A percentile compares a stretch with the other conserved stretches of the same genome.
phyloP scores from a whole-genome alignment of 768 basidiomycete genomes.

The Neoboletus brunneissimus region DNA sequence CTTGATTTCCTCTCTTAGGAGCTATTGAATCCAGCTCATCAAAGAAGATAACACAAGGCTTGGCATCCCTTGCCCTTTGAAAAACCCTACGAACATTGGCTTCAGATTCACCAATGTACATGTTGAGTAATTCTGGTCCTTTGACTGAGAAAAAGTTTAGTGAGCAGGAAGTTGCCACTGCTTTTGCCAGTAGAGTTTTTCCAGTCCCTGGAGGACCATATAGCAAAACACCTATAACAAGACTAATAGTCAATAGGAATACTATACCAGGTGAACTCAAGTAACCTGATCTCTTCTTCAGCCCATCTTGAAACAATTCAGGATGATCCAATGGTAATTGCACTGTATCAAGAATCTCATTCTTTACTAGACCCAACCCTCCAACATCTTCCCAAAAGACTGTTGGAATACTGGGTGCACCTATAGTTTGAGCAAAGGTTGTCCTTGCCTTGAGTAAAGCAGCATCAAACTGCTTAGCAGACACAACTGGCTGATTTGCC shows the following conservation, averaged over 20 bases:
- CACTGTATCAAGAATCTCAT: constrained; percentile 93
- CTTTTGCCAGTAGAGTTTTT: constrained; percentile 93
- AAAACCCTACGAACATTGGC: constrained; percentile 95
- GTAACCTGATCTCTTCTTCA: constrained; percentile 93
- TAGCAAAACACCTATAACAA: constrained; percentile 68
- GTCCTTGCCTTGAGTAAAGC: constrained; percentile 72
- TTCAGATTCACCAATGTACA: constrained; percentile 98
- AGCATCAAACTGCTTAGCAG: constrained; percentile 61
- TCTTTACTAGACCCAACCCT: constrained; percentile 81
- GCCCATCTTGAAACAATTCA: constrained; percentile 82
- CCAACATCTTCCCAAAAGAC: constrained; percentile 99
- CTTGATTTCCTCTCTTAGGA: constrained; percentile 91
- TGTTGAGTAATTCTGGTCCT: constrained; percentile 92
- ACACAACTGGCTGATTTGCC: constrained; percentile 17
- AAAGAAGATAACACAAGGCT: constrained; percentile 94
- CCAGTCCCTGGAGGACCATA: constrained; percentile 97
- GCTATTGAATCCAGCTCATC: constrained; percentile 95
- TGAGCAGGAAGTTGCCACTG: constrained; percentile 92
- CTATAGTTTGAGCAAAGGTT: constrained; percentile 88
- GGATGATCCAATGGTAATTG: constrained; percentile 89
- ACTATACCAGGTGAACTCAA: neutral
- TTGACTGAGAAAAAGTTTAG: constrained; percentile 98
- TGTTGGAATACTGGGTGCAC: constrained; percentile 94
- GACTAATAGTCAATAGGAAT: neutral
- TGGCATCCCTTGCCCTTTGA: constrained; percentile 86